Conservation (phyloP, 352 stramenopile genomes). For the Phytophthora pseudosyringae region DNA sequence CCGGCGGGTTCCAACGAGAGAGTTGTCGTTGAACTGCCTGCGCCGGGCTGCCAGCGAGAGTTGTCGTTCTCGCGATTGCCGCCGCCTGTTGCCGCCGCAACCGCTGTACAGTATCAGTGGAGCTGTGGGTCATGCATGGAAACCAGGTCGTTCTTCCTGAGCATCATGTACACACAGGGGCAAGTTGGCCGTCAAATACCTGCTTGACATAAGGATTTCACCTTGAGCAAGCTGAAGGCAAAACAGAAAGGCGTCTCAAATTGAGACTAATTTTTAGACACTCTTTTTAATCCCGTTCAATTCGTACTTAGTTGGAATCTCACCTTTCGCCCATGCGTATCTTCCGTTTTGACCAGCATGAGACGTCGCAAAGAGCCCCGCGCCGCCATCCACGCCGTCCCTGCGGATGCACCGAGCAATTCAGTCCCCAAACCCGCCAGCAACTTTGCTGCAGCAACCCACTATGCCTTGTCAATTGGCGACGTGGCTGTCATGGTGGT, state of each 20-base stretch:
- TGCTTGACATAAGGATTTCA: no score
- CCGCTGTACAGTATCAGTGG: neutral
- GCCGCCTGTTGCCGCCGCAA: slow-evolving; percentile 6
- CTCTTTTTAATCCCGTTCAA: neutral
- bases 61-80: slow-evolving; percentile 6
- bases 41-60: neutral
- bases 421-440: neutral
- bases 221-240: no score
- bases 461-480: slow-evolving; percentile 10
- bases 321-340: slow-evolving; percentile 4
- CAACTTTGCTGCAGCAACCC: neutral
- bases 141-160: no score
- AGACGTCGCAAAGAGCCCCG: slow-evolving; percentile 27
- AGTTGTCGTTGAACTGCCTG: neutral
- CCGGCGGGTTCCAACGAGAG: neutral
- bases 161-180: no score
- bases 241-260: no score
- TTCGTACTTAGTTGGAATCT: slow-evolving; percentile 17
- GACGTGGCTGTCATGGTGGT: slow-evolving; percentile 17
- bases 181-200: no score
- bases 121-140: no score
- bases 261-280: neutral
- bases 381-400: slow-evolving; percentile 15
- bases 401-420: neutral
- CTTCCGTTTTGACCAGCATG: slow-evolving; percentile 37